Evolutionary conservation across 257 asterid species (phyloP), one percentile per base, ranked within the genome.

Genomic region (Solanum corneliomulleri): DNA sequence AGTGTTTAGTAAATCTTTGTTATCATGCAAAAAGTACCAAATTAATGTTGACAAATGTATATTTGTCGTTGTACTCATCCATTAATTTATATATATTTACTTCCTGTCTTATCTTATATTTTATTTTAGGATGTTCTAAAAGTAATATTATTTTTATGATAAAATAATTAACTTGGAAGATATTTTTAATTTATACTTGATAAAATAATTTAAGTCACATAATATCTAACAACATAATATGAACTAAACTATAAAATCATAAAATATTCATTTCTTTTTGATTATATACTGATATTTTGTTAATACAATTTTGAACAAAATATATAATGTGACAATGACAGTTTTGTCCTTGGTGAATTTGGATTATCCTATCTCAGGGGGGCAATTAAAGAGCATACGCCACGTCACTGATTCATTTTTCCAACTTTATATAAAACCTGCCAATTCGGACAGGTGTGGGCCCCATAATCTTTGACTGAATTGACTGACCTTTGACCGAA

Each of bases 391-490:
- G 84, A 18, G 49, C 2, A 20, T 10, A 20, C 12, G 62, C 88
- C 90, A 88, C 87, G 82, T 88, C 82, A 71, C 35, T 33, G 3
- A 82, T 68, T n/a, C 42, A 41, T 74, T n/a, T 58, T 74, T 25
- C 47, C 68, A 3, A 64, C 85, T 89, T 75, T 87, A 62, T 87
- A 25, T 80, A 33, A 14, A 27, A 78, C 52, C 64, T 81, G 87
- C 88, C 87, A 84, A 56, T 87, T 88, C 84, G 89, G 89, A 88
- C 85, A 84, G 6, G 9, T 7, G 49, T 60, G 69, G 94, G 94
- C 89, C 84, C 93, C 85, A 39, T 10, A n/a, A 25, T 6, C 91
- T 91, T 92, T 94, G 95, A 93, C 97, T 58, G 89, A 25, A 9
- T 78, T 69, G 85, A 47, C 83, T 33, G 85, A 25, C 42, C 86